phyloP scores from a whole-genome alignment of 495 filamentous ascomycete species.

The Penicillium egyptiacum region DNA sequence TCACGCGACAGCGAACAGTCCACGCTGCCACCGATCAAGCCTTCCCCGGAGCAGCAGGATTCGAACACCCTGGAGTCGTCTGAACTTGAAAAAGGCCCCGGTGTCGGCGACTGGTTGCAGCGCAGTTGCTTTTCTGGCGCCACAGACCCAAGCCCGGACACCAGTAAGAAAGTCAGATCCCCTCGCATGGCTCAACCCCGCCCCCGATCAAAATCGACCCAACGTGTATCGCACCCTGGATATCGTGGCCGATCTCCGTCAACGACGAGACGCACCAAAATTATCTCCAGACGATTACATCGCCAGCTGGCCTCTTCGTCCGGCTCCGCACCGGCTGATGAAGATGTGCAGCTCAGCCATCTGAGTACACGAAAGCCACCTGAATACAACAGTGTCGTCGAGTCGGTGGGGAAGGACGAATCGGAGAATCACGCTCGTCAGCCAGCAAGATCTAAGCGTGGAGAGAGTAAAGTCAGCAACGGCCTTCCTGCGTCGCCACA shows the following conservation, averaged over 20 bases:
- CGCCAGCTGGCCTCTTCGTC: background rate
- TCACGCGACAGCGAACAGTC: background rate
- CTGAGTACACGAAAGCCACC: background rate
- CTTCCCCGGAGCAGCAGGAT: background rate
- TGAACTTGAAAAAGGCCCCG: background rate
- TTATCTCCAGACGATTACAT: background rate
- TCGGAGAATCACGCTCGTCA: background rate
- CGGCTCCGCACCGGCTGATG: background rate
- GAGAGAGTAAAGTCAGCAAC: background rate
- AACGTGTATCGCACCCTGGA: background rate
- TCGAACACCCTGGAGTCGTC: background rate
- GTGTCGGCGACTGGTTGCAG: background rate
- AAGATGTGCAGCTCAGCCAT: background rate
- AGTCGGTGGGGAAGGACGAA: background rate
- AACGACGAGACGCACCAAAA: background rate
- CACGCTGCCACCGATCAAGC: background rate
- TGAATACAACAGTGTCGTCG: no score
- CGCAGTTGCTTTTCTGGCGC: background rate
- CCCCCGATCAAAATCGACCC: background rate
- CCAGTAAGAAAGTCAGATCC: background rate
- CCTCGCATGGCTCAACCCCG: background rate
- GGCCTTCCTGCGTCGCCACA: background rate
- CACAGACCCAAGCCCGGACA: background rate
- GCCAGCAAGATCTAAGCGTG: background rate
- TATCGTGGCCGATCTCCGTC: background rate